Base-by-base conservation (phyloP, 1,284 basidiomycete species). In the Coriolopsis trogii region DNA sequence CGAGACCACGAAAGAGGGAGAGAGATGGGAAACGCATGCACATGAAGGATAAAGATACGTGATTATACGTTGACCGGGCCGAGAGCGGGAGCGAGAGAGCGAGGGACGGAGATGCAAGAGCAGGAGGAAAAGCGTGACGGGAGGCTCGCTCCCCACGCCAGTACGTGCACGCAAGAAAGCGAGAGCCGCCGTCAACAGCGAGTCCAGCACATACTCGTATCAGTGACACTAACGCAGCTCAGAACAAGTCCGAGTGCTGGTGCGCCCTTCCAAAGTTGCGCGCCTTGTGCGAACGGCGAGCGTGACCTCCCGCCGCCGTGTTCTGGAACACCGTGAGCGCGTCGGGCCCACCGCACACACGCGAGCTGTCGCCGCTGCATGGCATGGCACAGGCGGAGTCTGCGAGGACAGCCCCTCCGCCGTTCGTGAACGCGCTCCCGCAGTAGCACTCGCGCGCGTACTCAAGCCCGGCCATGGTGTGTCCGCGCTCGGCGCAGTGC, bases 361-460 rank as follows among this genome's bases (percentile, higher is more conserved):
- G 20, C 38, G 30, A 12, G 31, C 26, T 24, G 46, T 59, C 56
- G 44, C 61, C 62, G 10, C 46, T 24, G 57, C 62, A 63, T 15
- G 57, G 37, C 63, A 65, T 65, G 56, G 61, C 51, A 57, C 63
- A 65, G 43, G 29, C 26, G 15, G 29, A 24, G 51, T 51, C 58
- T 10, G 57, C 33, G 49, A 59, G 42, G 30, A 49, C 24, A 30
- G 56, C 53, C 25, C 58, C 62, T 47, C 61, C 60, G 25, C 56
- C 56, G 50, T 60, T 62, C 33, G 34, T 39, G 58, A 62, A 56
- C 29, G 43, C 25, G 59, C 50, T 53, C 29, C 63, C 63, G 54
- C 63, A 65, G 58, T 65, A 65, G 58, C 63, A 65, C 55, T 65
- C 63, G 39, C 51, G 45, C 45, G 58, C 49, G 57, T 58, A 65